Percentiles rank a stretch among this genome's conserved stretches.
These are phyloP conservation scores for Cryptococcus neoformans DNA, from an alignment of 1,284 basidiomycete genomes.

Conservation along the genomic window DNA sequence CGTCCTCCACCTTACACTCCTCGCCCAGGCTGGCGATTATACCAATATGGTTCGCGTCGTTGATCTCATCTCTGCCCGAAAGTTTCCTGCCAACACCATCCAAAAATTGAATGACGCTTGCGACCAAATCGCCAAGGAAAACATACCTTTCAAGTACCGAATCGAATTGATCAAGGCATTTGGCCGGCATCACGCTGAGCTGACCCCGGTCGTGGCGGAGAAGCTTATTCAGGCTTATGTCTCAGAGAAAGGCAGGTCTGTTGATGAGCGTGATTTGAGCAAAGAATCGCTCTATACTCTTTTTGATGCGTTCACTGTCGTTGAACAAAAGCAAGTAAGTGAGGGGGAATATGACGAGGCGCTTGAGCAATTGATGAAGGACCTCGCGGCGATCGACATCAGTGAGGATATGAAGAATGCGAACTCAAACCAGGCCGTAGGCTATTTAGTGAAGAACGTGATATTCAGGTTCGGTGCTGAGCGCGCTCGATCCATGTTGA, in stretches of 20 bases:
- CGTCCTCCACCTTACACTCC: constrained; percentile 9
- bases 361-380: constrained; percentile 57
- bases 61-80: background rate
- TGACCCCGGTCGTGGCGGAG: constrained; percentile 12
- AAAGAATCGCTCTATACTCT: constrained; percentile 2
- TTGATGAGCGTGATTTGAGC: constrained; percentile 3
- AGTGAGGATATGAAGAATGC: background rate
- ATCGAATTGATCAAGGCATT: constrained; percentile 16
- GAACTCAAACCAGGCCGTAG: constrained; percentile 48
- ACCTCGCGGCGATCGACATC: constrained; percentile 40
- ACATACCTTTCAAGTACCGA: constrained; percentile 1
- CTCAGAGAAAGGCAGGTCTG: background rate
- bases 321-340: constrained; percentile 48
- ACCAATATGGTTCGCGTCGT: constrained; percentile 11
- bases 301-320: constrained; percentile 68
- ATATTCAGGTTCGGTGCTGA: constrained; percentile 40
- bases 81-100: background rate
- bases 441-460: constrained; percentile 12
- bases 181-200: constrained; percentile 8
- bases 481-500: constrained; percentile 20
- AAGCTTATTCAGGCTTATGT: constrained; percentile 21
- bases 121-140: background rate
- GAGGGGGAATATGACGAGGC: constrained; percentile 24
- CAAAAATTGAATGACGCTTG: background rate
- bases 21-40: constrained; percentile 8